A percentile compares a stretch with the other conserved stretches of the same genome.
These are phyloP conservation scores for Casuarina equisetifolia DNA, from an alignment of 306 rosid species.

Conservation along the genomic window DNA sequence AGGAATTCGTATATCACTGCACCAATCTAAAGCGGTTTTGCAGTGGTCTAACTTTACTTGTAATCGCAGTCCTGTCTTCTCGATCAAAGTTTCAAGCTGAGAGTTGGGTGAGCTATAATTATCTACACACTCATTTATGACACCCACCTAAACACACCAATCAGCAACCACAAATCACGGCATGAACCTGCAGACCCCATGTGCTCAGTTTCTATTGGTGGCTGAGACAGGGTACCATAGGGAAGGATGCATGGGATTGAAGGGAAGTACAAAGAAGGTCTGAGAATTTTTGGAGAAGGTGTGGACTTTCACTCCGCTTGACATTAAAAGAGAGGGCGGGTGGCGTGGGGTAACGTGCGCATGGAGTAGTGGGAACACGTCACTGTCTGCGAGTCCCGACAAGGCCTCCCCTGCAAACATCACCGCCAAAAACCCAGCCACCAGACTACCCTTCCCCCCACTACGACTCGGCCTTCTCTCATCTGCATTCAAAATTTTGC, in stretches of 20 bases:
- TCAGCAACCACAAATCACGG: background rate
- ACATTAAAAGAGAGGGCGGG: background rate
- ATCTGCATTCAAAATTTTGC: background rate
- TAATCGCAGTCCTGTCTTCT: constrained; percentile 30
- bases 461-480: background rate
- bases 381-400: constrained; percentile 40
- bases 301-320: constrained; percentile 7
- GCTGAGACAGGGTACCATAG: background rate
- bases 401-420: constrained; percentile 36
- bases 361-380: constrained; percentile 47
- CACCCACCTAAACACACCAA: background rate
- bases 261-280: background rate
- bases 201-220: too few species aligned
- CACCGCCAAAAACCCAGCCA: constrained; percentile 39
- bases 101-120: constrained; percentile 22
- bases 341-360: constrained; percentile 48
- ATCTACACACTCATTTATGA: background rate
- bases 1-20: background rate
- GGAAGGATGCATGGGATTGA: background rate
- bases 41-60: constrained; percentile 22
- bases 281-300: background rate
- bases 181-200: too few species aligned
- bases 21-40: constrained; percentile 22
- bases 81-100: constrained; percentile 54
- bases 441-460: background rate